A percentile compares a stretch with the other conserved stretches of the same genome.
Evolutionary conservation across 2,329 filamentous ascomycete genomes (phyloP).

Genomic region (Alternaria triticimaculans): DNA sequence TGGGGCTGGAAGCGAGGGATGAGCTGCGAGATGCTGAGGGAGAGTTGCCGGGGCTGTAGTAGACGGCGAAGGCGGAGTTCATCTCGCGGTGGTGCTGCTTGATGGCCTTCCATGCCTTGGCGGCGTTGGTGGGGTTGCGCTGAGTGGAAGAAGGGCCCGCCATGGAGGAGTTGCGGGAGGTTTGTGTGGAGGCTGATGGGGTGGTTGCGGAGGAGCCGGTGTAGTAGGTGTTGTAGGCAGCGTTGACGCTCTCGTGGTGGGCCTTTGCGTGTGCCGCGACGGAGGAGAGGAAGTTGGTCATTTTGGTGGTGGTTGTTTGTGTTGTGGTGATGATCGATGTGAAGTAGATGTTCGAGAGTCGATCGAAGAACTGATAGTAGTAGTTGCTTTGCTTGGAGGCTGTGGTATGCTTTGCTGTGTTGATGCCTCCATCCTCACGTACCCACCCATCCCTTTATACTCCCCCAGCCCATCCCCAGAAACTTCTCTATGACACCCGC

Average conservation of each 20-base stretch:
- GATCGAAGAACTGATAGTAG: neutral
- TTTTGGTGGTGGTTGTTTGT: conserved; percentile 21
- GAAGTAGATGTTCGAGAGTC: neutral
- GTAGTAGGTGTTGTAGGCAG: conserved; percentile 36
- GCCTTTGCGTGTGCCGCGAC: conserved; percentile 35
- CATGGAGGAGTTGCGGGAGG: conserved; percentile 29
- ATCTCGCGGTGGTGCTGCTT: conserved; percentile 42
- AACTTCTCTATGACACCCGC: conserved; percentile 16
- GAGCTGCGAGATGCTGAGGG: conserved; percentile 17
- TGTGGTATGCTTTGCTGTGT: conserved; percentile 16
- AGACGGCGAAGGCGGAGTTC: conserved; percentile 36
- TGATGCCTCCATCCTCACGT: conserved; percentile 7
- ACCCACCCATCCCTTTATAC: conserved; percentile 20
- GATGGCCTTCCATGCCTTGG: conserved; percentile 37
- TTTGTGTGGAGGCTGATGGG: conserved; percentile 7
- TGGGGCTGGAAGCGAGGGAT: conserved; percentile 16
- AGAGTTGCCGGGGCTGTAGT: conserved; percentile 29
- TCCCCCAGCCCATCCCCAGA: conserved; percentile 8
- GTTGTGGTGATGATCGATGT: conserved; percentile 2
- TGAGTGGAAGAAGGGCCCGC: conserved; percentile 18
- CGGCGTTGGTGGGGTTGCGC: conserved; percentile 22
- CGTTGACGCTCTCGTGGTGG: conserved; percentile 42
- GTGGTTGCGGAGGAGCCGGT: conserved; percentile 15
- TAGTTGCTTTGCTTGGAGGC: conserved; percentile 7
- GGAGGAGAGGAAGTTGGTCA: conserved; percentile 32